Evolutionary conservation across 306 rosid genomes (phyloP).

Genomic region (Prunus persica): Prunus_persica_NCBIv2 NC_034009.1:28074001-28074500

Average conservation of each 20-base stretch:
- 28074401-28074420: too few species aligned
- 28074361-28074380: conserved; percentile 65
- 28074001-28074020: conserved; percentile 23
- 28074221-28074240: conserved; percentile 50
- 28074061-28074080: conserved; percentile 14
- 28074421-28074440: background rate
- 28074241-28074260: conserved; percentile 51
- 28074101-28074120: conserved; percentile 49
- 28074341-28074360: conserved; percentile 67
- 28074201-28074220: conserved; percentile 54
- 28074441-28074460: background rate
- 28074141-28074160: conserved; percentile 85
- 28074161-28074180: conserved; percentile 82
- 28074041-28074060: conserved; percentile 20
- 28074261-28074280: conserved; percentile 47
- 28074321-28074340: conserved; percentile 99
- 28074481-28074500: conserved; percentile 75
- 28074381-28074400: conserved; percentile 20
- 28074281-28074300: conserved; percentile 41
- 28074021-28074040: conserved; percentile 16
- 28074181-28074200: conserved; percentile 81
- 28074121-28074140: conserved; percentile 88
- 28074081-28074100: conserved; percentile 25
- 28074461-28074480: conserved; percentile 64
- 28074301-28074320: conserved; percentile 88